Base-by-base conservation (phyloP, 2,329 filamentous ascomycete genomes). In the Aphanoascus verrucosus region DNA sequence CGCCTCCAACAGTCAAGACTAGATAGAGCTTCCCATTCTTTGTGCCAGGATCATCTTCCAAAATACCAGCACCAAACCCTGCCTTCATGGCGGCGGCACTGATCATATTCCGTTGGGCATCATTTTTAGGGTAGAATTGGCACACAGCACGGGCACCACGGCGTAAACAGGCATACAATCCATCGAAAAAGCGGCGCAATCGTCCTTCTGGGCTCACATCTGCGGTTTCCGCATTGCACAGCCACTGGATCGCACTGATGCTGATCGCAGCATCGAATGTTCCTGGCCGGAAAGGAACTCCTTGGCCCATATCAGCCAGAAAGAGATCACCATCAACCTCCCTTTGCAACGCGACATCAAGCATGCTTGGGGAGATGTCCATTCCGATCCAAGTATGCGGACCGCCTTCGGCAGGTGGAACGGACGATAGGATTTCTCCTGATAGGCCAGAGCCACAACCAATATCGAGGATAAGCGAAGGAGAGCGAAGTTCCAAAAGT, bases 41-140 rank as follows among this genome's bases (percentile, higher is more conserved):
- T 37, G 93, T 98, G 42, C 89, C 91, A 0, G 87, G 87, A 67
- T 97, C 91, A 69, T 98, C 93, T 69, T 97, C 91, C 46, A 98
- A 74, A 34, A 98, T 79, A 72, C 93, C 93, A 0, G 93, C 93
- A 46, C 93, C 91, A 64, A 98, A 98, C 0, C 93, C 93, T 1
- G 93, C 93, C 65, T 86, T 89, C 57, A 97, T 85, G 0, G 93
- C 93, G 0, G 93, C 93, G 55, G 81, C 79, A 49, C 84, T 88
- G 61, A 98, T 94, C 90, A 98, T 95, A 64, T 80, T 82, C 64
- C 90, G 81, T 73, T 98, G 93, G 58, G 81, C 77, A 61, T 94
- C 86, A 67, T 98, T 97, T 73, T 95, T 95, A 2, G 93, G 93
- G 68, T 98, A 98, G 69, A 98, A 98, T 65, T 98, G 93, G 67